These are phyloP conservation scores for Polychaeton citri DNA, from an alignment of 2,329 filamentous ascomycete genomes.

Conservation along the genomic window DNA sequence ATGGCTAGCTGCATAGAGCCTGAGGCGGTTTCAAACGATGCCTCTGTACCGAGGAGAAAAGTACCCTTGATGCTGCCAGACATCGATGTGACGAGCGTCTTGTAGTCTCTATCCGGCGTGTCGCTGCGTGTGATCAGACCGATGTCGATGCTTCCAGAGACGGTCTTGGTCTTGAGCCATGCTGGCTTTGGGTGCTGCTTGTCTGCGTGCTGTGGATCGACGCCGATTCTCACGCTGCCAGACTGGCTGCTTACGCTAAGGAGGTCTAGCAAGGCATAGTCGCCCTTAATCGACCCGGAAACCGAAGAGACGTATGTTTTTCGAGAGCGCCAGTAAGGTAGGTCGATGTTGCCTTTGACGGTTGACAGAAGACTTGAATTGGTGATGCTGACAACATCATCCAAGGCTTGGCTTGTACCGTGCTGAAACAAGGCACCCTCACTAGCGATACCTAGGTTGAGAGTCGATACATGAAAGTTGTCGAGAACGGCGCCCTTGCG, in stretches of 20 bases:
- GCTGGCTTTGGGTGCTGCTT: conserved; percentile 19
- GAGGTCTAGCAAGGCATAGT: conserved; percentile 27
- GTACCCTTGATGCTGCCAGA: conserved; percentile 26
- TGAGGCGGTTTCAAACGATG: conserved; percentile 22
- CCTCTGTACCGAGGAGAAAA: conserved; percentile 28
- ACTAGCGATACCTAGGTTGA: conserved; percentile 25
- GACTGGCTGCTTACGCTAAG: conserved; percentile 26
- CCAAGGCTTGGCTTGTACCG: conserved; percentile 4
- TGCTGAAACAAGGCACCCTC: conserved; percentile 16
- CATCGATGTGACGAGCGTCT: conserved; percentile 23
- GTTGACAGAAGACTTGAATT: conserved; percentile 21
- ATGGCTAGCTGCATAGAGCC: conserved; percentile 25
- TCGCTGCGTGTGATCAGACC: conserved; percentile 3
- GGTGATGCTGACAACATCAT: conserved; percentile 17
- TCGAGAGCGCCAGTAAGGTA: conserved; percentile 22
- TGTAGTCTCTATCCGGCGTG: conserved; percentile 29
- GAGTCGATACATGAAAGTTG: conserved; percentile 21
- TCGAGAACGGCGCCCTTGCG: conserved; percentile 19
- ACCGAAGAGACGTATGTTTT: conserved; percentile 26
- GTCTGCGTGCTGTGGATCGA: conserved; percentile 24
- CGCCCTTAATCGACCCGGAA: conserved; percentile 28
- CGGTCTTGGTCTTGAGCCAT: conserved; percentile 22
- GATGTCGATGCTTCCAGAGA: conserved; percentile 25
- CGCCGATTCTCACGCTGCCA: conserved; percentile 27
- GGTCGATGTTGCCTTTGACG: conserved; percentile 19